phyloP scores from a whole-genome alignment of 306 rosid genomes.

The Macrotyloma uniflorum region DNA sequence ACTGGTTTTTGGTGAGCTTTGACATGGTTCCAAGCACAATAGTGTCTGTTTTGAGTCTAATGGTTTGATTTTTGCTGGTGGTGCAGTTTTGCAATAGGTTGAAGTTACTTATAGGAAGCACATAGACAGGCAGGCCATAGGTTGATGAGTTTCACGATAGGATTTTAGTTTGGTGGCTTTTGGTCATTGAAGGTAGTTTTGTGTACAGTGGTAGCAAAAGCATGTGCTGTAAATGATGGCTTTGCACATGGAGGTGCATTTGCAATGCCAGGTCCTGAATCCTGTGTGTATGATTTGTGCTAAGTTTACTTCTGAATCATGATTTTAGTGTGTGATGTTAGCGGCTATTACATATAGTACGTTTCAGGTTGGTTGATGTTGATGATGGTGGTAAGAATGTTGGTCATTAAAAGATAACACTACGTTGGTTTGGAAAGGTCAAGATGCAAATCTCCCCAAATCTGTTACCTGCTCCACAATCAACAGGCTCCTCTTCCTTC shows the following conservation, averaged over 20 bases:
- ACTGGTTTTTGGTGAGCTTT: not conserved
- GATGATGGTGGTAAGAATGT: not conserved
- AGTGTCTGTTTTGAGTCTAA: not conserved
- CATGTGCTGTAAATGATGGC: not conserved
- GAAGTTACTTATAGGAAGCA: not conserved
- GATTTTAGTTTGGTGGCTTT: not conserved
- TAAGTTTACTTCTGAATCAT: not conserved
- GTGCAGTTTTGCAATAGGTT: not conserved
- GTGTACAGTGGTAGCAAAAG: not conserved
- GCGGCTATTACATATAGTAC: not conserved
- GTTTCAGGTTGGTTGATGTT: not conserved
- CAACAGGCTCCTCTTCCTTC: not conserved
- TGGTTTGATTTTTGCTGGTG: not conserved
- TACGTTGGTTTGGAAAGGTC: not conserved
- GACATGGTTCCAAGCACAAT: not conserved
- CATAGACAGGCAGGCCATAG: not conserved
- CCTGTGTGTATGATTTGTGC: not conserved
- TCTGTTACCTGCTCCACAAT: not conserved
- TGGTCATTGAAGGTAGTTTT: not conserved
- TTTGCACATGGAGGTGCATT: not conserved
- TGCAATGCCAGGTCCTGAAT: not conserved
- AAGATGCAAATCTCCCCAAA: not conserved
- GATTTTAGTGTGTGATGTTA: not conserved
- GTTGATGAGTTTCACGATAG: not conserved
- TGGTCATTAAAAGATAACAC: not conserved